phyloP scores from a whole-genome alignment of 306 rosid genomes.

The Vigna mungo region DNA sequence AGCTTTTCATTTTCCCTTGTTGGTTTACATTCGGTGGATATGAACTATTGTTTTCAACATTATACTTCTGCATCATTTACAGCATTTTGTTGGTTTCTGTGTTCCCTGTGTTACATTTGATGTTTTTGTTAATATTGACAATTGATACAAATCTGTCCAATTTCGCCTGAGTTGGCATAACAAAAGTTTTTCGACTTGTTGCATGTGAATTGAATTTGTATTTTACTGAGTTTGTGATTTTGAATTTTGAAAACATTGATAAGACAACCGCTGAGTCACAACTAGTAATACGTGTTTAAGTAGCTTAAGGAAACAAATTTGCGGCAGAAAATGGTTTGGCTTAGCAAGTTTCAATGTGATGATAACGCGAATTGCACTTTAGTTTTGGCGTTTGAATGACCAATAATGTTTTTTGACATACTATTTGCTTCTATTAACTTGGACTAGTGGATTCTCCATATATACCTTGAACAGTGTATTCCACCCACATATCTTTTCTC shows the following conservation, averaged over 20 bases:
- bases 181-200: not conserved
- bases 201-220: not conserved
- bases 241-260: not conserved
- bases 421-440: not conserved
- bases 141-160: not conserved
- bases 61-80: not conserved
- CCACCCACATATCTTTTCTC: not conserved
- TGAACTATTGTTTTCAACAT: conserved; percentile 20
- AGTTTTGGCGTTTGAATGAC: not conserved
- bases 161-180: not conserved
- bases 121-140: not conserved
- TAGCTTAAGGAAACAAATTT: not conserved
- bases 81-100: not conserved
- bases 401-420: not conserved
- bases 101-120: not conserved
- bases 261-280: not conserved
- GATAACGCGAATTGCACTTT: not conserved
- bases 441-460: not conserved
- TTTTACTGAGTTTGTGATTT: not conserved
- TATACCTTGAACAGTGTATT: not conserved
- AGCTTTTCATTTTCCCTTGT: conserved; percentile 25
- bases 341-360: not conserved
- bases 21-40: conserved; percentile 17
- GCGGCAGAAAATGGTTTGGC: not conserved
- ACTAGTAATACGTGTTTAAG: not conserved